Evolutionary conservation across 306 rosid genomes (phyloP).

Genomic region (Carpinus viminea): DNA sequence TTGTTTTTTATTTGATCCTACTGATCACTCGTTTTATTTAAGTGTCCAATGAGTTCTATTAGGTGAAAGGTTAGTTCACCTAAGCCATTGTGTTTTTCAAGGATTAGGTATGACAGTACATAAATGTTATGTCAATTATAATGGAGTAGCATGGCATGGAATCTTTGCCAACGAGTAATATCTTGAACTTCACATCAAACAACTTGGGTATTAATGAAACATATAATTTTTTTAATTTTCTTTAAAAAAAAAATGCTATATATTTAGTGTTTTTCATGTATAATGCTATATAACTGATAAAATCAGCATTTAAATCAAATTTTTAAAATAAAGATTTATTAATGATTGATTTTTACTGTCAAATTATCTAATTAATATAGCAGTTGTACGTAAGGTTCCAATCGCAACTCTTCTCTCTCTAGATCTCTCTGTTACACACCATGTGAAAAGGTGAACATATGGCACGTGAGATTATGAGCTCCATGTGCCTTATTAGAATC

Average conservation of each 20-base stretch:
- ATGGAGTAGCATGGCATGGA: slow-evolving; percentile 43
- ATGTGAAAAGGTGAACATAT: background rate
- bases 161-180: slow-evolving; percentile 37
- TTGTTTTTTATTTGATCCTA: background rate
- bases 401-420: background rate
- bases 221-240: background rate
- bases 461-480: background rate
- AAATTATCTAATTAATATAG: no score
- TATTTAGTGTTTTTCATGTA: no score
- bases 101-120: slow-evolving; percentile 34
- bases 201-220: background rate
- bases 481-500: background rate
- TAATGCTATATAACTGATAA: no score
- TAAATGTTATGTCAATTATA: background rate
- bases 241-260: no score
- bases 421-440: background rate
- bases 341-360: background rate
- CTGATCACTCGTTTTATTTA: background rate
- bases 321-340: no score
- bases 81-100: slow-evolving; percentile 35
- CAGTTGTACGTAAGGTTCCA: no score
- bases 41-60: slow-evolving; percentile 19
- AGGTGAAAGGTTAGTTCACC: slow-evolving; percentile 45
- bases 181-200: background rate
- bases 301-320: no score